Percentiles rank a stretch among this genome's conserved stretches.
phyloP scores from a whole-genome alignment of 129 eudicot species.

The Flaveria robusta region DNA sequence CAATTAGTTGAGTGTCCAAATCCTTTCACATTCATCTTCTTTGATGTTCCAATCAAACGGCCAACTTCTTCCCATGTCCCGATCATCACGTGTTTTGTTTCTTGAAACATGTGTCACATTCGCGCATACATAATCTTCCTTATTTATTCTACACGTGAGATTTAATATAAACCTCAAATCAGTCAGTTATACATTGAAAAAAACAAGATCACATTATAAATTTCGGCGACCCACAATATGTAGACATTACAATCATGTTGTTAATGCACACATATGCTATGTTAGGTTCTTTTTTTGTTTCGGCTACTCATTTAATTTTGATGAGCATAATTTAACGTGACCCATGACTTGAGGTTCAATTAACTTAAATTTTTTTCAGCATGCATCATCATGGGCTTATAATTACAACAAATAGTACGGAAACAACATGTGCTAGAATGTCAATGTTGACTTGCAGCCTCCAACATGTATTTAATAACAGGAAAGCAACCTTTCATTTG shows the following conservation, averaged over 20 bases:
- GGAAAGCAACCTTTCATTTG: conserved; percentile 19
- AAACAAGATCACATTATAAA: no score
- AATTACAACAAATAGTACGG: conserved; percentile 36
- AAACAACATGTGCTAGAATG: conserved; percentile 44
- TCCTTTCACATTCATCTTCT: no score
- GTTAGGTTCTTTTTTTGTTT: neutral
- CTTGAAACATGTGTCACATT: neutral
- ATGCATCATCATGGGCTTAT: conserved; percentile 26
- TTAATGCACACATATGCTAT: neutral
- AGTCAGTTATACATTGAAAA: no score
- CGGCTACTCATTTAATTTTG: neutral
- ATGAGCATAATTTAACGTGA: conserved; percentile 10
- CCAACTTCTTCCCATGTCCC: no score
- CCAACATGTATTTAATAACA: conserved; percentile 12
- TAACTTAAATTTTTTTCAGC: conserved; percentile 16
- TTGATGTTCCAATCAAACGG: no score
- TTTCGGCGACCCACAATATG: no score
- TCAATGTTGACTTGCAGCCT: conserved; percentile 38
- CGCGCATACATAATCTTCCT: no score
- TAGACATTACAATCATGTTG: no score
- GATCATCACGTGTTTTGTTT: neutral
- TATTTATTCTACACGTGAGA: no score
- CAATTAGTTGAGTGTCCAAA: no score
- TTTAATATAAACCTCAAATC: no score
- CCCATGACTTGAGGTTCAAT: conserved; percentile 27